These are phyloP conservation scores for Pseudogymnoascus sp. DNA, from an alignment of 2,329 filamentous ascomycete genomes.

Conservation along the genomic window DNA sequence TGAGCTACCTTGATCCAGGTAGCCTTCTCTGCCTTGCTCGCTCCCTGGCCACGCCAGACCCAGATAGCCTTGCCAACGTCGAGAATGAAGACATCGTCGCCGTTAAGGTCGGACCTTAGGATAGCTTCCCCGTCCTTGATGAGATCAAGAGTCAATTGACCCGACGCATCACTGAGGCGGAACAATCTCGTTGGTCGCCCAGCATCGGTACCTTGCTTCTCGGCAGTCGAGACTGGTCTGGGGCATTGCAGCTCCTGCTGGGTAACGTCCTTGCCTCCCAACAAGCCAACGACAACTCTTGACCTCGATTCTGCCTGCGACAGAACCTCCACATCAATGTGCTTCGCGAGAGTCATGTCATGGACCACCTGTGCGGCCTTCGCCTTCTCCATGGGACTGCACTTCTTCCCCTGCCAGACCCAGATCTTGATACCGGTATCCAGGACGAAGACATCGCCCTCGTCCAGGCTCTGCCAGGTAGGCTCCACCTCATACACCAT, in stretches of 20 bases:
- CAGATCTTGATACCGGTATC: conserved; percentile 57
- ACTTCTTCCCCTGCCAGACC: conserved; percentile 60
- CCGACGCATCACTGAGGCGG: conserved; percentile 54
- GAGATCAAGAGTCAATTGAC: conserved; percentile 47
- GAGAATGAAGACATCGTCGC: conserved; percentile 54
- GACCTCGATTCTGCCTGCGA: conserved; percentile 51
- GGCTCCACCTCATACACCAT: conserved; percentile 58
- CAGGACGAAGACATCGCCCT: conserved; percentile 57
- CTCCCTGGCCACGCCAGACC: conserved; percentile 56
- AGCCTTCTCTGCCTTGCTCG: conserved; percentile 50
- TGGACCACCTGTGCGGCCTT: conserved; percentile 60
- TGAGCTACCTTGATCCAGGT: conserved; percentile 54
- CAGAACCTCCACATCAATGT: conserved; percentile 56
- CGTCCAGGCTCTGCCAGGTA: conserved; percentile 52
- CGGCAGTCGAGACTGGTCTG: conserved; percentile 32
- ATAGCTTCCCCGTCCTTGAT: conserved; percentile 47
- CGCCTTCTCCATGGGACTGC: conserved; percentile 61
- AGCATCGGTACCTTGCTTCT: conserved; percentile 9
- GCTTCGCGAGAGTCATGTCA: conserved; percentile 55
- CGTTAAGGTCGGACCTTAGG: conserved; percentile 42
- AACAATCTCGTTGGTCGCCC: conserved; percentile 39
- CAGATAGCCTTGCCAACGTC: conserved; percentile 52
- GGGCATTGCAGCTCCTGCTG: conserved; percentile 34
- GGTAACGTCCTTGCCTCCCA: conserved; percentile 40
- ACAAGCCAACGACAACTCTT: conserved; percentile 45